Evolutionary conservation across 2,329 filamentous ascomycete genomes (phyloP).

Genomic region (Nemania sp.): DNA sequence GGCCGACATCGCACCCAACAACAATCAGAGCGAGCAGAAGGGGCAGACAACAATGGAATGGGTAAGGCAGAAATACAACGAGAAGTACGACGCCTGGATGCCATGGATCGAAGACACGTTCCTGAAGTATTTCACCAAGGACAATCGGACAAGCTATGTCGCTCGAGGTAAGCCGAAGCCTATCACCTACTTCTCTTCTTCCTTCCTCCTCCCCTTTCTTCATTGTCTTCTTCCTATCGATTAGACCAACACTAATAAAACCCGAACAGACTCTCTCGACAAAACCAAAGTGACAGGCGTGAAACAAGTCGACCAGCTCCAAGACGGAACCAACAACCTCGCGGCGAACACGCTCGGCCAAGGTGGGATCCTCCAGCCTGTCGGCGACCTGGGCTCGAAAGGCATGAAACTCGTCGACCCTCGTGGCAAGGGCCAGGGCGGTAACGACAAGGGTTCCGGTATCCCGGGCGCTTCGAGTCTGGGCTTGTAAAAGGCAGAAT

Average conservation of each 20-base stretch:
- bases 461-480: constrained; percentile 7
- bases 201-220: neutral
- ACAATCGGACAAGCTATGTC: constrained; percentile 75
- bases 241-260: neutral
- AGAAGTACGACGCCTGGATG: constrained; percentile 74
- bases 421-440: constrained; percentile 53
- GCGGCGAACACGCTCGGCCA: constrained; percentile 67
- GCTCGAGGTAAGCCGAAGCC: constrained; percentile 60
- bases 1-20: constrained; percentile 10
- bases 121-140: constrained; percentile 72
- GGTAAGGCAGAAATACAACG: constrained; percentile 66
- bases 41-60: constrained; percentile 47
- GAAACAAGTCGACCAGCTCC: constrained; percentile 67
- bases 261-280: constrained; percentile 61
- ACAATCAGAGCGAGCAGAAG: constrained; percentile 2
- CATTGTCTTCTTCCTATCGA: neutral
- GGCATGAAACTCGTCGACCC: constrained; percentile 68
- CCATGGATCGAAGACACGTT: constrained; percentile 77
- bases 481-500: neutral
- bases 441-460: neutral
- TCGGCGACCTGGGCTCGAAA: constrained; percentile 65
- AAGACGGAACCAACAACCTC: constrained; percentile 67
- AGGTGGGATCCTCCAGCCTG: constrained; percentile 66
- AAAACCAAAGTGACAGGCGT: constrained; percentile 72
- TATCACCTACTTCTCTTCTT: neutral